These are phyloP conservation scores for Ceratobasidium theobromae DNA, from an alignment of 1,284 basidiomycete species.

Conservation along the genomic window DNA sequence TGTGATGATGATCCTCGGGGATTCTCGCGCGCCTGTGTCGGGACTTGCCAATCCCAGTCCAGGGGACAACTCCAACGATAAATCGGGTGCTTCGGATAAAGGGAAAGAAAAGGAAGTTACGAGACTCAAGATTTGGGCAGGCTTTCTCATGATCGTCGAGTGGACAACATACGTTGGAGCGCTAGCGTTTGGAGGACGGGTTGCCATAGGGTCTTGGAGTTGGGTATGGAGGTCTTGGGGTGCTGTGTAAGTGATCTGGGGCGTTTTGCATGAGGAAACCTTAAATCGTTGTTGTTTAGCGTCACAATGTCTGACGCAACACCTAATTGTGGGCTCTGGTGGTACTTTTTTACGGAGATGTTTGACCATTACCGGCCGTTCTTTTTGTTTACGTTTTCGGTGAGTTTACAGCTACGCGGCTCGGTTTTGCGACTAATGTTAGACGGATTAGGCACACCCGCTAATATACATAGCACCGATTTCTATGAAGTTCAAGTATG, in stretches of 20 bases:
- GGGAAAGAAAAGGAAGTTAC: constrained; percentile 30
- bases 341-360: constrained; percentile 99
- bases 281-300: constrained; percentile 44
- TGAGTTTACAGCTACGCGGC: constrained; percentile 45
- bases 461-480: constrained; percentile 83
- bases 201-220: constrained; percentile 58
- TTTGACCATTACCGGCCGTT: constrained; percentile 97
- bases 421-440: background rate
- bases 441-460: constrained; percentile 69
- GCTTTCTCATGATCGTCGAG: constrained; percentile 48
- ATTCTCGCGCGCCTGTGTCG: constrained; percentile 57
- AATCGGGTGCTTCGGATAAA: constrained; percentile 35
- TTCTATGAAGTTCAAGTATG: constrained; percentile 80
- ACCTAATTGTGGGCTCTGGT: constrained; percentile 93
- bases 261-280: background rate
- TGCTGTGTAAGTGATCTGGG: constrained; percentile 62
- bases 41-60: constrained; percentile 61
- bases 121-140: constrained; percentile 8
- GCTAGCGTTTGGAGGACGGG: constrained; percentile 48
- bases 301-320: constrained; percentile 80
- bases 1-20: constrained; percentile 59
- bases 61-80: constrained; percentile 42
- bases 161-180: constrained; percentile 54
- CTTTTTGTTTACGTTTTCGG: constrained; percentile 95
- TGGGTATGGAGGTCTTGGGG: constrained; percentile 84